Base-by-base conservation (phyloP, 2,329 filamentous ascomycete species). In the Malbranchea cinnamomea region DNA sequence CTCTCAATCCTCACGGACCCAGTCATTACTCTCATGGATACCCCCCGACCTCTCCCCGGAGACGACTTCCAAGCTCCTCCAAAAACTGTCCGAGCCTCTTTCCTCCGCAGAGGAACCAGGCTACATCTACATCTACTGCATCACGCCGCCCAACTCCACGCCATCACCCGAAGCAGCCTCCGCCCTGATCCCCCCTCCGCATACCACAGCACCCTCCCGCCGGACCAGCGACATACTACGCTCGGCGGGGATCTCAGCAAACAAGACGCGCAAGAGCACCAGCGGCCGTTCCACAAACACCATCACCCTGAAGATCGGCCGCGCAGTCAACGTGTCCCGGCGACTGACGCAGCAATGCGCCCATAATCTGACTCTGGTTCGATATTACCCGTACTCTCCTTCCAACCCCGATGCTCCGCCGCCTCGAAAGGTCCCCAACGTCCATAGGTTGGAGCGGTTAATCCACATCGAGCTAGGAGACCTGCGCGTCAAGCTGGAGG, bases 41-140 rank as follows among this genome's bases (percentile, higher is more conserved):
- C 83, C 82, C 0, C 52, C 65, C 6, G 57, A 65, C 2, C 61
- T 82, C 4, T 67, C 75, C 2, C 74, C 80, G 1, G 62, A 77
- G 41, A 78, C 73, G 1, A 62, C 79, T 0, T 77, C 82, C 0
- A 58, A 65, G 4, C 64, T 95, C 3, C 67, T 87, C 36, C 63
- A 76, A 2, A 85, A 95, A 52, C 65, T 95, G 6, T 71, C 55
- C 49, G 89, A 68, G 61, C 83, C 65, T 1, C 69, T 85, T 26
- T 84, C 82, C 0, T 61, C 71, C 13, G 60, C 67, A 31, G 81
- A 89, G 41, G 81, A 91, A 42, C 63, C 78, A 8, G 89, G 89
- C 21, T 98, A 89, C 58, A 95, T 98, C 42, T 98, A 98, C 65
- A 92, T 98, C 54, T 98, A 95, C 65, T 94, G 87, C 84, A 67